Conservation (phyloP, 108 stramenopile species). For the Phaeodactylum tricornutum region DNA sequence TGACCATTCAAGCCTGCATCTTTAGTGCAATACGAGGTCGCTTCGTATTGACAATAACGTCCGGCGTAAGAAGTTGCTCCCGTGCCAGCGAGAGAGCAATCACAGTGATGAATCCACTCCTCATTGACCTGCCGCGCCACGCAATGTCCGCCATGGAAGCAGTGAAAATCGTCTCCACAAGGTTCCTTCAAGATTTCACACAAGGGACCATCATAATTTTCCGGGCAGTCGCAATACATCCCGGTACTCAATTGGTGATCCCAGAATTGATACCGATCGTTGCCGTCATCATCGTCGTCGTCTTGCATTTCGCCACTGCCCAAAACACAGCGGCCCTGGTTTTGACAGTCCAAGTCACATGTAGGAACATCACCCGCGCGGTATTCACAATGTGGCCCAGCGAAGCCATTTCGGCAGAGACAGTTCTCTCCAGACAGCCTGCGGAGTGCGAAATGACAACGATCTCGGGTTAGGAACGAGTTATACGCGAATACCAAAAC, state of each 20-base stretch:
- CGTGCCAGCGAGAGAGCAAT: slow-evolving; percentile 27
- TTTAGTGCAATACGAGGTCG: slow-evolving; percentile 9
- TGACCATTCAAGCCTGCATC: slow-evolving; percentile 3
- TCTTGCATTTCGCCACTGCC: slow-evolving; percentile 9
- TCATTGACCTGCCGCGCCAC: slow-evolving; percentile 8
- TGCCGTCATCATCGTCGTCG: too few relatives aligned
- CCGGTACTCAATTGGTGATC: too few relatives aligned
- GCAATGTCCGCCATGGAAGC: slow-evolving; percentile 28
- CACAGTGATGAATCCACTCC: slow-evolving; percentile 23
- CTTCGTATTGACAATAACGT: slow-evolving; percentile 5
- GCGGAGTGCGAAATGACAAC: too few relatives aligned
- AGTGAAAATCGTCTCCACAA: slow-evolving; percentile 31
- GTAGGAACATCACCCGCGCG: slow-evolving; percentile 23
- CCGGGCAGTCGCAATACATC: slow-evolving; percentile 26
- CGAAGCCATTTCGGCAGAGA: slow-evolving; percentile 15
- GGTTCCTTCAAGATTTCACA: slow-evolving; percentile 19
- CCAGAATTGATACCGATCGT: too few relatives aligned
- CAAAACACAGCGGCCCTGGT: slow-evolving; percentile 24
- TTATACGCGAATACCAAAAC: neutral
- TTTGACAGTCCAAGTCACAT: slow-evolving; percentile 29
- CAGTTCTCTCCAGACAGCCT: slow-evolving; percentile 18
- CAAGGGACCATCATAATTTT: slow-evolving; percentile 16
- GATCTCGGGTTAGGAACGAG: too few relatives aligned
- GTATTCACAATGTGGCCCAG: slow-evolving; percentile 46
- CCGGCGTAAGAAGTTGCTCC: slow-evolving; percentile 3